phyloP scores from a whole-genome alignment of 139 green algal species.

The Axilococcus clingmanii region DNA sequence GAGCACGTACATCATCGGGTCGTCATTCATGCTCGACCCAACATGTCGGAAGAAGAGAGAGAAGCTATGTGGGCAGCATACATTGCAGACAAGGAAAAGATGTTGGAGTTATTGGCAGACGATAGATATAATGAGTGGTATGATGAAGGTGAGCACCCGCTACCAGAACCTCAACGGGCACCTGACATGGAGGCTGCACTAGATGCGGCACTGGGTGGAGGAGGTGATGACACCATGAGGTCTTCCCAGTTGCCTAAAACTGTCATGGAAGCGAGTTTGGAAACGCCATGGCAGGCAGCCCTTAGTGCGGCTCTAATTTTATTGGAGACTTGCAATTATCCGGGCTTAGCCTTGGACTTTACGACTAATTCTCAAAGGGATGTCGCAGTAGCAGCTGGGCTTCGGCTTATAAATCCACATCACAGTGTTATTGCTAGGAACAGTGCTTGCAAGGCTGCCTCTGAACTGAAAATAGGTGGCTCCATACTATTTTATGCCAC shows the following conservation, averaged over 20 bases:
- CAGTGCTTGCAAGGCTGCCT: too few relatives aligned
- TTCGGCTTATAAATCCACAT: too few relatives aligned
- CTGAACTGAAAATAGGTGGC: not conserved
- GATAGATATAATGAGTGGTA: constrained; percentile 24
- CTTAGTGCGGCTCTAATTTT: constrained; percentile 5
- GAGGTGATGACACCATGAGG: not conserved
- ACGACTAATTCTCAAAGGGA: too few relatives aligned
- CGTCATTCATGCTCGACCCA: not conserved
- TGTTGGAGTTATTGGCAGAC: constrained; percentile 28
- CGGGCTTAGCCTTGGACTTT: too few relatives aligned
- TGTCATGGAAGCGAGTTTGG: constrained; percentile 7
- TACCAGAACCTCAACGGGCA: not conserved
- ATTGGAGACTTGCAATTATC: too few relatives aligned
- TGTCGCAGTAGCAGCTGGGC: too few relatives aligned
- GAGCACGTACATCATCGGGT: not conserved
- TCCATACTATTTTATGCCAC: constrained; percentile 5
- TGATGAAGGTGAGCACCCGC: constrained; percentile 18
- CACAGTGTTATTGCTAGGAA: too few relatives aligned
- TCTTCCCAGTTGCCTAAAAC: constrained; percentile 1
- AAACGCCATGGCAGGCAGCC: constrained; percentile 11
- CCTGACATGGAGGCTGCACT: constrained; percentile 16
- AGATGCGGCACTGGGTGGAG: constrained; percentile 14
- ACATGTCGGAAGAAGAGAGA: constrained; percentile 11
- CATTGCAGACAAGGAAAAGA: constrained; percentile 29
- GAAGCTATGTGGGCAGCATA: constrained; percentile 26